Evolutionary conservation across 1,139 yeast genomes (phyloP), one percentile per base, ranked within the genome.

Genomic region (Scheffersomyces titani): DNA sequence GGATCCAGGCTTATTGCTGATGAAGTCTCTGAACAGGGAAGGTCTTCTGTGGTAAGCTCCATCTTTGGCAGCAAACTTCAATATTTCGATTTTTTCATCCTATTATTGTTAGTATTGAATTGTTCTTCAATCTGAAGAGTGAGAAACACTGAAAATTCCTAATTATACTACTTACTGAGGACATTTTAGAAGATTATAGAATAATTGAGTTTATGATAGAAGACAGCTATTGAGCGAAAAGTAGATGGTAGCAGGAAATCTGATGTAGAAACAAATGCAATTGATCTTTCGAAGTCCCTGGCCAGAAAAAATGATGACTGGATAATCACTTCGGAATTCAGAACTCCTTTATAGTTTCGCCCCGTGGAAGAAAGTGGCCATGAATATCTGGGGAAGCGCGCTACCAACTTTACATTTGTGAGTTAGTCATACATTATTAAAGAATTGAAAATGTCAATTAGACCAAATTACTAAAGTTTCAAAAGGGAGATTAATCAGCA

Each of bases 1-100:
- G 50, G 89, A 82, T 13, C 87, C 87, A 1, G 87, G 83, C 52
- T 83, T 83, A 2, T 78, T 61, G 1, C 91, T 84, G 58, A 92
- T 86, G 40, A 72, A 72, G 65, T 88, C 83, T 68, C 97, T 81
- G 73, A 78, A 79, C 54, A 60, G 64, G 7, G 82, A 77, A 4
- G 76, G 79, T 61, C 73, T 77, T 68, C 89, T 78, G 61, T 83
- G 80, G 69, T 63, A 86, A 47, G 84, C 80, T 45, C 90, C 90
- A 49, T 78, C 75, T 46, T 46, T 46, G 54, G 78, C 77, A 21
- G 87, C 85, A 64, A 80, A 83, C 55, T 77, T 76, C 51, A 75
- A 71, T 54, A 78, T 77, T 55, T 81, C 74, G 6, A 61, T 40
- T n/a, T 60, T 63, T 19, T 46, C 49, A 20, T 46, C 16, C 40